Conservation (phyloP, 805 yeast species). For the Wickerhamiella siamensis region DNA sequence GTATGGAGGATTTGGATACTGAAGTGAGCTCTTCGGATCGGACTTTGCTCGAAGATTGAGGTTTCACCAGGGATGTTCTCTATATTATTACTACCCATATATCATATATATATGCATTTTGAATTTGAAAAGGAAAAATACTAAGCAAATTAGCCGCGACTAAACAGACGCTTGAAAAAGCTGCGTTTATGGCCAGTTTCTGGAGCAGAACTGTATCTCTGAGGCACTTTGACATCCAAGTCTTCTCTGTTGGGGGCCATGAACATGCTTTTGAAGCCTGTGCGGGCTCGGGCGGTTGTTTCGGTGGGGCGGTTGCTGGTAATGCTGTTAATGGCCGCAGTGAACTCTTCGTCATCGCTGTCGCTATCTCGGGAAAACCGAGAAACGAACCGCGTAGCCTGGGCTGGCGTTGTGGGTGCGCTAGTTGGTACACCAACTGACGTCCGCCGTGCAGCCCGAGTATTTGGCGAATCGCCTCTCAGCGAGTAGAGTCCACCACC, state of each 20-base stretch:
- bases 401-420: not conserved
- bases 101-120: not conserved
- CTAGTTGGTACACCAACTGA: not conserved
- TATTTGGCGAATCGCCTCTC: not conserved
- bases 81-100: not conserved
- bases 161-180: conserved; percentile 16
- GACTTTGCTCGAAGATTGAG: conserved; percentile 20
- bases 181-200: conserved; percentile 11
- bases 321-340: not conserved
- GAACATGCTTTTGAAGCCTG: conserved; percentile 12
- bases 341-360: conserved; percentile 19
- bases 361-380: conserved; percentile 23
- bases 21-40: conserved; percentile 23
- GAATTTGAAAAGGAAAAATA: not conserved
- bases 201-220: conserved; percentile 13
- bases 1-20: conserved; percentile 16
- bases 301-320: not conserved
- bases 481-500: not conserved
- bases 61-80: too few species aligned
- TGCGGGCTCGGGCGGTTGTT: not conserved
- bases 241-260: too few species aligned
- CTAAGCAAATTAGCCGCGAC: conserved; percentile 4
- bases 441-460: not conserved
- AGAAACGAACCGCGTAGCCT: conserved; percentile 16
- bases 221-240: conserved; percentile 18